Evolutionary conservation across 306 rosid species (phyloP).

Genomic region (Sindora glabra): DNA sequence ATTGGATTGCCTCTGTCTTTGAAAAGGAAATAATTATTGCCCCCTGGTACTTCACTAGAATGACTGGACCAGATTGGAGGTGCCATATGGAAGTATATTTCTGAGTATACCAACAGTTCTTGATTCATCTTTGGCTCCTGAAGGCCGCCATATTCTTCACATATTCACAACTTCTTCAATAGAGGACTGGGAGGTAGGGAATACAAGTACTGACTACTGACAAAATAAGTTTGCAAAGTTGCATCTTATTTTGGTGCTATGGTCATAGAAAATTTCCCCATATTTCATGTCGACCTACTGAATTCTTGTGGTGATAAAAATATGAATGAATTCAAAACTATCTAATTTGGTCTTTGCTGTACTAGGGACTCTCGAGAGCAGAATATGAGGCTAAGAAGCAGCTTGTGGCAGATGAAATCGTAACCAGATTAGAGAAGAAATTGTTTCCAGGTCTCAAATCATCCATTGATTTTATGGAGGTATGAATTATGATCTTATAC

Average conservation of each 20-base stretch:
- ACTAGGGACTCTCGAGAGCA: conserved; percentile 58
- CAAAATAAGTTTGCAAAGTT: conserved; percentile 6
- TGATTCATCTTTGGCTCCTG: conserved; percentile 85
- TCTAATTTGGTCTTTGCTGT: conserved; percentile 10
- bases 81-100: conserved; percentile 88
- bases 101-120: conserved; percentile 94
- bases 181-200: conserved; percentile 79
- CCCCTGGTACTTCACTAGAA: conserved; percentile 27
- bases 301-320: background rate
- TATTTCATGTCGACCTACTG: background rate
- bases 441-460: conserved; percentile 80
- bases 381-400: conserved; percentile 85
- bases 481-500: conserved; percentile 18
- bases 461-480: conserved; percentile 78
- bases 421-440: conserved; percentile 65
- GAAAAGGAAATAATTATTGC: background rate
- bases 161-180: conserved; percentile 90
- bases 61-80: conserved; percentile 69
- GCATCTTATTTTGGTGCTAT: background rate
- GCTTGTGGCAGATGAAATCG: conserved; percentile 70
- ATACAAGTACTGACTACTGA: conserved; percentile 8
- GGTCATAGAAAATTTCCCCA: background rate
- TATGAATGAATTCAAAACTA: background rate
- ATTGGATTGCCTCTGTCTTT: conserved; percentile 17
- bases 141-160: conserved; percentile 85